Evolutionary conservation across 345 rosid species (phyloP).

Genomic region (Arabidopsis arenosa): DNA sequence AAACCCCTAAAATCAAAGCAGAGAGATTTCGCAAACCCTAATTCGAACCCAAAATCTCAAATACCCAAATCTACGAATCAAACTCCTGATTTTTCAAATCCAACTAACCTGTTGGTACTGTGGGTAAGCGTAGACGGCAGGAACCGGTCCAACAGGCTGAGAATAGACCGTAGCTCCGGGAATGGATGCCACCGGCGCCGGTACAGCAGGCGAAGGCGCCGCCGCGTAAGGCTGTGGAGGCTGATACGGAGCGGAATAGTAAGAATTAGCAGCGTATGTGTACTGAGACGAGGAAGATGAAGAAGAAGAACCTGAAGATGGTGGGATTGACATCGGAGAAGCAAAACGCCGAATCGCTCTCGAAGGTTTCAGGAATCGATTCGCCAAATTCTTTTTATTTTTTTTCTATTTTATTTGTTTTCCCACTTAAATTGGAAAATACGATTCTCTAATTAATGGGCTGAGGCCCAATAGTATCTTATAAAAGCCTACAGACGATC

Average conservation of each 20-base stretch:
- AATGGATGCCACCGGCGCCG: slow-evolving; percentile 49
- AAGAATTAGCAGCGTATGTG: slow-evolving; percentile 51
- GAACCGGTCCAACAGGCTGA: slow-evolving; percentile 55
- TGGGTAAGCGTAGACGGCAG: slow-evolving; percentile 73
- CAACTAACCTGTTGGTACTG: slow-evolving; percentile 77
- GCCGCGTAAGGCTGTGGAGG: slow-evolving; percentile 50
- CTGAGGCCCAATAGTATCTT: slow-evolving; percentile 23
- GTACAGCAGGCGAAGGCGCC: slow-evolving; percentile 40
- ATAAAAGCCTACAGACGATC: background rate
- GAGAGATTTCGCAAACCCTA: slow-evolving; percentile 32
- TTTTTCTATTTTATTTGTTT: background rate
- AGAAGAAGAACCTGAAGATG: slow-evolving; percentile 46
- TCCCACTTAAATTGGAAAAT: background rate
- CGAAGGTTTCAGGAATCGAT: background rate
- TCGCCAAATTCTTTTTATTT: background rate
- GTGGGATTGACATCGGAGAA: slow-evolving; percentile 55
- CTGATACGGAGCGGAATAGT: slow-evolving; percentile 57
- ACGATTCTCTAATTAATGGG: slow-evolving; percentile 12
- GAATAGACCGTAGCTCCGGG: slow-evolving; percentile 55
- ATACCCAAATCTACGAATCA: slow-evolving; percentile 4
- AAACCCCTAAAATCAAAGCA: slow-evolving; percentile 13
- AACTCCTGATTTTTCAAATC: background rate
- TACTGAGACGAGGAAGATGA: slow-evolving; percentile 51
- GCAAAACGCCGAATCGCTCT: slow-evolving; percentile 25
- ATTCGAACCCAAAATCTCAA: slow-evolving; percentile 17